Conservation (phyloP, 768 basidiomycete species). For the Auricularia cornea region DNA sequence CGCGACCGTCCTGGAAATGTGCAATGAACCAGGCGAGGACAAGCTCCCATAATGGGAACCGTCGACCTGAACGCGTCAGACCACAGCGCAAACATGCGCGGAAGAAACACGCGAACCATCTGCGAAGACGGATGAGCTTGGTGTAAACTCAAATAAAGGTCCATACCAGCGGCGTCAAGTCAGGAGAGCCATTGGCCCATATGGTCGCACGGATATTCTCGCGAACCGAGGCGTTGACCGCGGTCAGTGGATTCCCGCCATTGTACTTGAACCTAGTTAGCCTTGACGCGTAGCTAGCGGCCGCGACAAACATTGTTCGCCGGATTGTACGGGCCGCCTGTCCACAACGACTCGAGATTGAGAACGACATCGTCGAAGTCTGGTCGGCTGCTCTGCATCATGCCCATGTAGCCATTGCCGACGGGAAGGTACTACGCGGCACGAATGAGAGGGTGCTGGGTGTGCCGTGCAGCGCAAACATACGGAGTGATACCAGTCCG, state of each 20-base stretch:
- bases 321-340: constrained; percentile 40
- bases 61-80: background rate
- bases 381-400: background rate
- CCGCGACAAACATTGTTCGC: background rate
- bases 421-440: constrained; percentile 46
- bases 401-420: constrained; percentile 57
- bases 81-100: too few relatives aligned
- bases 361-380: constrained; percentile 38
- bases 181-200: constrained; percentile 45
- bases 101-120: background rate
- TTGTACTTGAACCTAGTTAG: constrained; percentile 44
- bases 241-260: constrained; percentile 55
- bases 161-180: background rate
- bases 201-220: constrained; percentile 46
- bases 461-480: background rate
- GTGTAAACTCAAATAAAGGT: background rate
- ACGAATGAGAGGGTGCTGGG: background rate
- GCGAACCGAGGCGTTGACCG: constrained; percentile 36
- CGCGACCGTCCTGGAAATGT: constrained; percentile 25
- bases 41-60: background rate
- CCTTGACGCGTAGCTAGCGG: background rate
- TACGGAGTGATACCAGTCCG: background rate
- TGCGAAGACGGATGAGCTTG: background rate
- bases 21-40: constrained; percentile 60
- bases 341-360: constrained; percentile 72